These are phyloP conservation scores for Paecilomyces sp. DNA, from an alignment of 2,329 filamentous ascomycete genomes.

Conservation along the genomic window DNA sequence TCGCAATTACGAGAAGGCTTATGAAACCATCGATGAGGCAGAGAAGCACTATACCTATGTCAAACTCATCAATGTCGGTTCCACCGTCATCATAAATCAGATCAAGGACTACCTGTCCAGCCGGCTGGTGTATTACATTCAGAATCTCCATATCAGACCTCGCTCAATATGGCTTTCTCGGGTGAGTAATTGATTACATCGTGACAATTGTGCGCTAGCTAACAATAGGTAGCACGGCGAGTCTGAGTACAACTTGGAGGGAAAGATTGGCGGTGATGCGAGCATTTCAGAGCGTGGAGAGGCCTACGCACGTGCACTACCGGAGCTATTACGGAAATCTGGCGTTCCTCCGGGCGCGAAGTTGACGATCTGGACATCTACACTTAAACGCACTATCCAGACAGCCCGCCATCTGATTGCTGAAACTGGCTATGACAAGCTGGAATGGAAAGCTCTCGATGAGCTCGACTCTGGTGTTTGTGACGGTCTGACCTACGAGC, in stretches of 20 bases:
- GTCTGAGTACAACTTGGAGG: slow-evolving; percentile 82
- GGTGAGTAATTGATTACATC: slow-evolving; percentile 45
- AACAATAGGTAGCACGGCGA: slow-evolving; percentile 68
- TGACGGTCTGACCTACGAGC: slow-evolving; percentile 90
- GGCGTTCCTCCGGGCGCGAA: slow-evolving; percentile 63
- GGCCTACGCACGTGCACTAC: slow-evolving; percentile 77
- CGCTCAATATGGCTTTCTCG: slow-evolving; percentile 94
- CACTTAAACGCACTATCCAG: slow-evolving; percentile 77
- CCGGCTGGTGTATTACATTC: slow-evolving; percentile 93
- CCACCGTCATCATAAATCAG: slow-evolving; percentile 94
- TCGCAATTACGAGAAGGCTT: slow-evolving; percentile 94
- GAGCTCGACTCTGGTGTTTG: slow-evolving; percentile 96
- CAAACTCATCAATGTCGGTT: slow-evolving; percentile 94
- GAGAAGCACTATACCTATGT: slow-evolving; percentile 88
- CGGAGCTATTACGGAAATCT: slow-evolving; percentile 75
- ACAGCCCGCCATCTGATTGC: slow-evolving; percentile 75
- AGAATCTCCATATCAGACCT: slow-evolving; percentile 96
- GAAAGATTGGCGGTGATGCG: slow-evolving; percentile 88
- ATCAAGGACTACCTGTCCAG: slow-evolving; percentile 96
- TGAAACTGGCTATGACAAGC: slow-evolving; percentile 69
- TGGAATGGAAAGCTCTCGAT: slow-evolving; percentile 97
- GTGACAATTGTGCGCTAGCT: slow-evolving; percentile 4
- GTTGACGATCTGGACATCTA: slow-evolving; percentile 69
- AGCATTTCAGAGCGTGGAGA: slow-evolving; percentile 79
- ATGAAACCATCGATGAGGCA: slow-evolving; percentile 85